These are phyloP conservation scores for Ampelomyces quisqualis DNA, from an alignment of 2,329 filamentous ascomycete genomes.

Conservation along the genomic window DNA sequence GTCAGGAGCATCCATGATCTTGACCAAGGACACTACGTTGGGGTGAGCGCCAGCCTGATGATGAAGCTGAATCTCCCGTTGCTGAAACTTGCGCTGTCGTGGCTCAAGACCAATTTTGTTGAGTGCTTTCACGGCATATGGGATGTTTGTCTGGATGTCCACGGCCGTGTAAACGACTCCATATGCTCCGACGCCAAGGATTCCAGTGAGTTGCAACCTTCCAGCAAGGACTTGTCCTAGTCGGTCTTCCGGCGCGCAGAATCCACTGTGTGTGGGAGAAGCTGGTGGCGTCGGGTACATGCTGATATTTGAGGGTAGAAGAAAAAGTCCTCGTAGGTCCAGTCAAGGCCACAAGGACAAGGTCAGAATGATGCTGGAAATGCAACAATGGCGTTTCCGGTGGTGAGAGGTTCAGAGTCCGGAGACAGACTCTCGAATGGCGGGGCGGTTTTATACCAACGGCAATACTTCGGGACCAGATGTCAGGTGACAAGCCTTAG, in stretches of 20 bases:
- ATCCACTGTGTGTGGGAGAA: constrained; percentile 49
- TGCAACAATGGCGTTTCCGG: constrained; percentile 10
- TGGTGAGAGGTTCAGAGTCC: not conserved
- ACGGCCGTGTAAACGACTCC: constrained; percentile 91
- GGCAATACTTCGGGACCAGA: not conserved
- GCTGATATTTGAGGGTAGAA: constrained; percentile 23
- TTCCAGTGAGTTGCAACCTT: constrained; percentile 77
- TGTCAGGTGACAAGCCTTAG: constrained; percentile 25
- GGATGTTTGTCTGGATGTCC: constrained; percentile 76
- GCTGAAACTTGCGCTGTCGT: constrained; percentile 85
- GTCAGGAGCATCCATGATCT: constrained; percentile 87
- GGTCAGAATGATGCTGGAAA: constrained; percentile 24
- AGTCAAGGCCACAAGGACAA: constrained; percentile 45
- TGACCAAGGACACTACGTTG: constrained; percentile 90
- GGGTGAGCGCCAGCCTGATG: constrained; percentile 83
- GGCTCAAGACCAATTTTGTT: constrained; percentile 91
- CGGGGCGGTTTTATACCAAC: constrained; percentile 16
- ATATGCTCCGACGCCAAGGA: constrained; percentile 92
- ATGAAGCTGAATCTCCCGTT: constrained; percentile 89
- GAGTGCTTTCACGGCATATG: constrained; percentile 94
- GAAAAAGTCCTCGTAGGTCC: constrained; percentile 43
- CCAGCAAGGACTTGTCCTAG: constrained; percentile 81
- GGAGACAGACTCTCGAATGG: not conserved
- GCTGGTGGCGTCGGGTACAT: constrained; percentile 55
- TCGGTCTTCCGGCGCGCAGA: constrained; percentile 70